Conservation (phyloP, 1,284 basidiomycete species). For the Austroboletus niveus region DNA sequence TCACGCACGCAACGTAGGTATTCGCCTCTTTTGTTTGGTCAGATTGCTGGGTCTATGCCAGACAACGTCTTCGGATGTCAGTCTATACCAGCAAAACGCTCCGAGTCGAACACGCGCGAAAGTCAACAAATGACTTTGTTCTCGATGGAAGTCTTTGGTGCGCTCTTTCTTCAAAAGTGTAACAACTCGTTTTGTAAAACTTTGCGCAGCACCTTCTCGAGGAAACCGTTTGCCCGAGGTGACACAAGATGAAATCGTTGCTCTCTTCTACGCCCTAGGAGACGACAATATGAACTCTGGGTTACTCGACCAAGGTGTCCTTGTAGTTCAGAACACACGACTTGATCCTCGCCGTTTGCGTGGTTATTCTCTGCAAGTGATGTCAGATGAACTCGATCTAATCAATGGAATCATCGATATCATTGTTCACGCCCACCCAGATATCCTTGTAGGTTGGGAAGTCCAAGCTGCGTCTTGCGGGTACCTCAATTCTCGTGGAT, state of each 20-base stretch:
- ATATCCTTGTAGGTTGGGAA: constrained; percentile 92
- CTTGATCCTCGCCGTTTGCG: constrained; percentile 42
- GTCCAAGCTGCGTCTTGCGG: constrained; percentile 90
- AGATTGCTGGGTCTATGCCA: constrained; percentile 83
- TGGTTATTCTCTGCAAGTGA: constrained; percentile 50
- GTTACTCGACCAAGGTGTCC: constrained; percentile 54
- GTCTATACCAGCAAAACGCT: constrained; percentile 46
- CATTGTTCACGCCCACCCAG: constrained; percentile 82
- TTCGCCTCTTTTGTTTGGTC: constrained; percentile 1
- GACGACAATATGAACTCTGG: constrained; percentile 37
- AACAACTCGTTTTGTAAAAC: not conserved
- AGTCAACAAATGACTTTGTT: constrained; percentile 80
- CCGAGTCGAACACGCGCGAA: constrained; percentile 49
- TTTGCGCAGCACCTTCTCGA: constrained; percentile 56
- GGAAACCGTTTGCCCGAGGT: constrained; percentile 69
- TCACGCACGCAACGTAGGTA: constrained; percentile 54
- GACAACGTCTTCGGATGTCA: constrained; percentile 67
- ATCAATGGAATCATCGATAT: constrained; percentile 79
- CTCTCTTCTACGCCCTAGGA: constrained; percentile 69
- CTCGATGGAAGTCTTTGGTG: constrained; percentile 84
- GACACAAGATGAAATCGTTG: constrained; percentile 67
- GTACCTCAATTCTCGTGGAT: constrained; percentile 75
- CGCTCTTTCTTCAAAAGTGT: constrained; percentile 19
- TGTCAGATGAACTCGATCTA: constrained; percentile 78
- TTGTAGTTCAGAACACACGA: constrained; percentile 50